These are phyloP conservation scores for Sutorius eximius DNA, from an alignment of 1,284 basidiomycete species.

Conservation along the genomic window DNA sequence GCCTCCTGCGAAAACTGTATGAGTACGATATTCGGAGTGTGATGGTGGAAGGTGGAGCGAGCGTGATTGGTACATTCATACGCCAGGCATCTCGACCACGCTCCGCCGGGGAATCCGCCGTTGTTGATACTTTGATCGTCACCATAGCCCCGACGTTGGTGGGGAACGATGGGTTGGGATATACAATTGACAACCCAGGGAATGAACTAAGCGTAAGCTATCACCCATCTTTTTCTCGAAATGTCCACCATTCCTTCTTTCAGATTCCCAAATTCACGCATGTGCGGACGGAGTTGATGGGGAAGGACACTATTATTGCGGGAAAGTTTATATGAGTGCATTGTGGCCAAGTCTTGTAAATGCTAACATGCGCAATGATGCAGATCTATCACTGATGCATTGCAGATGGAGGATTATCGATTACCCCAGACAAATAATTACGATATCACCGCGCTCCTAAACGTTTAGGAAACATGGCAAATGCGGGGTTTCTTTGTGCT, in stretches of 20 bases:
- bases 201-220: conserved; percentile 14
- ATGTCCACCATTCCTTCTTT: background rate
- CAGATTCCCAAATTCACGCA: conserved; percentile 37
- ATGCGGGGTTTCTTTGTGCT: conserved; percentile 62
- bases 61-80: conserved; percentile 80
- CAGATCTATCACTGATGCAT: background rate
- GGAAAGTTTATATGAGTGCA: conserved; percentile 26
- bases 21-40: conserved; percentile 64
- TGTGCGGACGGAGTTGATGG: conserved; percentile 39
- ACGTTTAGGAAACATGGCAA: conserved; percentile 31
- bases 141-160: conserved; percentile 84
- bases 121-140: conserved; percentile 71
- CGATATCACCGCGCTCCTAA: conserved; percentile 2
- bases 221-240: background rate
- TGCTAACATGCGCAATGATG: background rate
- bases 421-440: background rate
- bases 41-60: conserved; percentile 96
- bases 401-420: background rate
- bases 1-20: conserved; percentile 53
- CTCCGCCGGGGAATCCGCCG: conserved; percentile 3
- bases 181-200: conserved; percentile 32
- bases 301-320: conserved; percentile 44
- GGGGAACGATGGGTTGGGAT: conserved; percentile 70
- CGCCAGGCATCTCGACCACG: conserved; percentile 15
- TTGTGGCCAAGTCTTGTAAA: background rate